phyloP scores from a whole-genome alignment of 1,284 basidiomycete genomes.

The Apiotrichum veenhuisii region DNA sequence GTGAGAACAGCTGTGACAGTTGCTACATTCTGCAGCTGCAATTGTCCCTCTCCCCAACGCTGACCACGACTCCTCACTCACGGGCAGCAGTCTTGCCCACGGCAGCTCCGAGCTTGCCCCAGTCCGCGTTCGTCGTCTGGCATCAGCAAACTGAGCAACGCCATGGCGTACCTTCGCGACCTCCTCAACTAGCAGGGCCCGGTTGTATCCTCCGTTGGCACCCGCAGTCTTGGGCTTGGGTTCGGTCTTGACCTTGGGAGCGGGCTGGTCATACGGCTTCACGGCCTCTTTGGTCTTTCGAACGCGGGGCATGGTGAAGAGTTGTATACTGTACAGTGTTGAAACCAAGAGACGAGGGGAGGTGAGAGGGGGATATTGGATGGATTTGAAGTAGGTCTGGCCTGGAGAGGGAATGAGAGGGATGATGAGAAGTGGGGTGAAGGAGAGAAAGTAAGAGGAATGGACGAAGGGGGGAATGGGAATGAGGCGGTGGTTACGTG shows the following conservation, averaged over 20 bases:
- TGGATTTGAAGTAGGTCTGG: neutral
- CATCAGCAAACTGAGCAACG: neutral
- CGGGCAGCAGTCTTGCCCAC: slow-evolving; percentile 19
- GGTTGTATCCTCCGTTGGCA: slow-evolving; percentile 8
- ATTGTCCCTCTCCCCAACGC: too few species aligned
- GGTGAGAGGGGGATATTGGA: too few species aligned
- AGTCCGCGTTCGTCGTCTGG: slow-evolving; percentile 11
- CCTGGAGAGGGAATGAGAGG: neutral
- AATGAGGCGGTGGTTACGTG: neutral
- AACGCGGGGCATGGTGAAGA: neutral
- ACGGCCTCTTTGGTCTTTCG: neutral
- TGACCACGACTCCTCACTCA: slow-evolving; percentile 1
- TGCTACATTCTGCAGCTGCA: too few species aligned
- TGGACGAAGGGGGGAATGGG: neutral
- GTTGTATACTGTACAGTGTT: too few species aligned
- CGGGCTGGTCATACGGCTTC: neutral
- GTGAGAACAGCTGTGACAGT: too few species aligned
- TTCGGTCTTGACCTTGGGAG: neutral
- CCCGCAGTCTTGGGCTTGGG: too few species aligned
- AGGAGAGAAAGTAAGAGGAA: too few species aligned
- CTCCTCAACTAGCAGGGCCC: slow-evolving; percentile 4
- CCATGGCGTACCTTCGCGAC: slow-evolving; percentile 7
- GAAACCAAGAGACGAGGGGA: too few species aligned
- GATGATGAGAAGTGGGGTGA: neutral
- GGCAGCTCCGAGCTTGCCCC: neutral